Base-by-base conservation (phyloP, 1,284 basidiomycete species). In the Athelia sp. region DNA sequence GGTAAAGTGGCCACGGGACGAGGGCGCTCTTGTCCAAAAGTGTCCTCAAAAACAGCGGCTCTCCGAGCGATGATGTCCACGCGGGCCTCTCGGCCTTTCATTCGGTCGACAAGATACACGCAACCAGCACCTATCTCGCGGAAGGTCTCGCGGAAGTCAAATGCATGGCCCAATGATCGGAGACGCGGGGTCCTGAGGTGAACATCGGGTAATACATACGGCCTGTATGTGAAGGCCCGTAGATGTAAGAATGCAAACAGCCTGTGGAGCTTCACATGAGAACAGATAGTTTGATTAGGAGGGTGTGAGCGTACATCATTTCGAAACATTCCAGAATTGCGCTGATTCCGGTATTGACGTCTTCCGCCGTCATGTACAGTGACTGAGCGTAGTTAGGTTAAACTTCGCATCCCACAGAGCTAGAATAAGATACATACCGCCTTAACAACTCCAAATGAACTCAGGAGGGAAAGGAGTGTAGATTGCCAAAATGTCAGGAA, bases 401-500 rank as follows among this genome's bases (percentile, higher is more conserved):
- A 6, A 52, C 29, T n/a, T 48, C 32, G 40, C 11, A n/a, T n/a
- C n/a, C n/a, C 32, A 34, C n/a, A 34, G n/a, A 34, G n/a, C 8
- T 36, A 40, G 19, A 24, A 45, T 18, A 17, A 13, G 31, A 35
- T 10, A 64, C 77, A 44, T 65, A 87, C 79, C 59, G 80, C 75
- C 65, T 87, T 87, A 55, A 91, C 78, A 2, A 85, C 72, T 1
- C 75, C 76, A 47, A 85, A 70, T 64, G 77, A 72, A 35, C 73
- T 75, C n/a, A 90, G 73, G 4, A 81, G 54, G 2, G 79, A 79
- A 15, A 90, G 71, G 38, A 81, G 70, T 0, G 78, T 81, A 9
- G 81, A 78, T 63, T 90, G 87, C 88, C 87, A 90, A 60, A 91
- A 90, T 13, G 84, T 88, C 34, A 90, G 69, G 61, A 90, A 90